phyloP scores from a whole-genome alignment of 1,139 yeast species.

The Trichomonascaceae sp. region DNA sequence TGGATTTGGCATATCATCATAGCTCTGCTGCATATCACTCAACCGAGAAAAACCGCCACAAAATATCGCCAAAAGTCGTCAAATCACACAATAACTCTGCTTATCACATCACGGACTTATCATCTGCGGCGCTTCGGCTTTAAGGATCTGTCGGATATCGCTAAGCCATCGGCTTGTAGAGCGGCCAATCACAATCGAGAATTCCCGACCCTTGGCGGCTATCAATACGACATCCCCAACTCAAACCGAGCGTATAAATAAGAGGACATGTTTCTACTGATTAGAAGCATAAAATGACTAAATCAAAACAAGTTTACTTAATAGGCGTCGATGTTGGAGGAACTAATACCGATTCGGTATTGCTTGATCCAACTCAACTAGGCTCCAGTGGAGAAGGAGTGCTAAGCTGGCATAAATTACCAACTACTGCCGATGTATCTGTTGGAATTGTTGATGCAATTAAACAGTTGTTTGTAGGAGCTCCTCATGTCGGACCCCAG shows the following conservation, averaged over 20 bases:
- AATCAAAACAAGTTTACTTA: slow-evolving; percentile 10
- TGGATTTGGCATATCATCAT: too few relatives aligned
- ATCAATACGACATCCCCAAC: neutral
- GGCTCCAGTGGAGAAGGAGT: slow-evolving; percentile 30
- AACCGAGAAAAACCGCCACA: neutral
- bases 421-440: slow-evolving; percentile 41
- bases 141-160: too few relatives aligned
- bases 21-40: neutral
- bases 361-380: slow-evolving; percentile 34
- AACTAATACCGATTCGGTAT: slow-evolving; percentile 44
- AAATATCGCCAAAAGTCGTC: neutral
- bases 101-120: too few relatives aligned
- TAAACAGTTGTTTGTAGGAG: slow-evolving; percentile 26
- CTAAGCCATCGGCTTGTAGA: neutral
- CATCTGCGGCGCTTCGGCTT: too few relatives aligned
- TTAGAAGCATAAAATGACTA: neutral
- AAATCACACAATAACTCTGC: neutral
- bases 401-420: slow-evolving; percentile 38
- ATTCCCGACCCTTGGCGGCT: neutral
- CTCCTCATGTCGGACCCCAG: slow-evolving; percentile 18
- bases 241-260: neutral
- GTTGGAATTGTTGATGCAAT: slow-evolving; percentile 39
- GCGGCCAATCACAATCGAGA: neutral
- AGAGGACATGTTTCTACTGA: neutral
- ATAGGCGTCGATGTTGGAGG: slow-evolving; percentile 48